A percentile compares a stretch with the other conserved stretches of the same genome.
Conservation (phyloP, 2,329 filamentous ascomycete species). For the Cordyceps farinosa region DNA sequence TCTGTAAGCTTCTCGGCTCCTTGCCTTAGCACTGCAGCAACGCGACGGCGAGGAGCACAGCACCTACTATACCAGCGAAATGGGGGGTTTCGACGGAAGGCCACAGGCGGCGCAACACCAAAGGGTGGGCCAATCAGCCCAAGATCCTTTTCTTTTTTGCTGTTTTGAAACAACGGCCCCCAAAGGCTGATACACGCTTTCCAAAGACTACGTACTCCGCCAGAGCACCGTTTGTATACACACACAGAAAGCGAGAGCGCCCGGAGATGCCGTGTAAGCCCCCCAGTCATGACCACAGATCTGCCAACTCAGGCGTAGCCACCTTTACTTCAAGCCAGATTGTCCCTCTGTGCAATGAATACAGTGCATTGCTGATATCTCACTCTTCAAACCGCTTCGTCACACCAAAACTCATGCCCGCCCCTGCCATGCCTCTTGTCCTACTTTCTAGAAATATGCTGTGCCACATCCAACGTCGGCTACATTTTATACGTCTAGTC, state of each 20-base stretch:
- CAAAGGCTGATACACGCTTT: neutral
- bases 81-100: neutral
- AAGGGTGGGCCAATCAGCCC: slow-evolving; percentile 1
- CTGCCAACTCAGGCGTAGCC: neutral
- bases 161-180: slow-evolving; percentile 12
- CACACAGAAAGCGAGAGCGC: neutral
- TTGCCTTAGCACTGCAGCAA: neutral
- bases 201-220: neutral
- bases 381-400: slow-evolving; percentile 3
- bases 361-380: neutral
- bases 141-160: neutral
- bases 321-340: neutral
- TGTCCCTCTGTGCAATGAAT: neutral
- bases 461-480: slow-evolving; percentile 1
- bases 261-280: slow-evolving; percentile 12
- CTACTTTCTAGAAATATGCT: slow-evolving; percentile 10
- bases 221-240: neutral
- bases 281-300: neutral
- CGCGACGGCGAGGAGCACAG: slow-evolving; percentile 3
- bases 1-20: neutral
- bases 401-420: neutral
- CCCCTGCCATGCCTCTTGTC: slow-evolving; percentile 6
- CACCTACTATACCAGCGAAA: neutral
- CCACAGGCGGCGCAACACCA: neutral
- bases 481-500: neutral